Evolutionary conservation across 1,139 yeast genomes (phyloP), one percentile per base, ranked within the genome.

Genomic region (Meyerozyma guilliermondii): DNA sequence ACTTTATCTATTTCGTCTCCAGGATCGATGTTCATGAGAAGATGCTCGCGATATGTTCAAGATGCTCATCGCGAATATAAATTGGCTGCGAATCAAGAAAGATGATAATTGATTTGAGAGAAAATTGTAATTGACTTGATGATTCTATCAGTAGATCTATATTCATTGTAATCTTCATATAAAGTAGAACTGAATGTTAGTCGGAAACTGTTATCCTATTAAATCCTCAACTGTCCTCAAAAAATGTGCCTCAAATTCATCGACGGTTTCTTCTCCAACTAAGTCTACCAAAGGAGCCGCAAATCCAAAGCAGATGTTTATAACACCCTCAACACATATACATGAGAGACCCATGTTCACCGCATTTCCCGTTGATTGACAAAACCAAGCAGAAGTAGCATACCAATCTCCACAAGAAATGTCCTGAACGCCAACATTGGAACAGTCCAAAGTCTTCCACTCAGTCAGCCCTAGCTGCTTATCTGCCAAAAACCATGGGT

Each of bases 1-100:
- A 77, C 65, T 20, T 66, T 74, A 40, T 79, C 84, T 35, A 71
- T 56, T 53, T 69, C 73, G 24, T 16, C 36, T 8, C 24, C 36
- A 18, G 24, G 33, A 16, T 29, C 33, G 33, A 29, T 29, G 6
- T 29, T 13, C 18, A 13, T 13, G 7, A 29, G n/a, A 29, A n/a
- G 33, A 26, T 11, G n/a, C n/a, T n/a, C n/a, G n/a, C n/a, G n/a
- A n/a, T n/a, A n/a, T n/a, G n/a, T 23, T 23, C 7, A 9, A 7
- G 27, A 23, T 23, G 28, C 28, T 29, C 33, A 13, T 29, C 33
- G 33, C 33, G 33, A 29, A 29, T 27, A 27, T 20, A 7, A 20
- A 20, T 20, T 20, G 22, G 22, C 22, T 20, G 22, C 22, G 22
- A 20, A 20, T n/a, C n/a, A n/a, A n/a, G n/a, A n/a, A n/a, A n/a